Percentiles rank a stretch among this genome's conserved stretches.
Evolutionary conservation across 306 rosid genomes (phyloP).

Genomic region (Ormosia semicastrata): DNA sequence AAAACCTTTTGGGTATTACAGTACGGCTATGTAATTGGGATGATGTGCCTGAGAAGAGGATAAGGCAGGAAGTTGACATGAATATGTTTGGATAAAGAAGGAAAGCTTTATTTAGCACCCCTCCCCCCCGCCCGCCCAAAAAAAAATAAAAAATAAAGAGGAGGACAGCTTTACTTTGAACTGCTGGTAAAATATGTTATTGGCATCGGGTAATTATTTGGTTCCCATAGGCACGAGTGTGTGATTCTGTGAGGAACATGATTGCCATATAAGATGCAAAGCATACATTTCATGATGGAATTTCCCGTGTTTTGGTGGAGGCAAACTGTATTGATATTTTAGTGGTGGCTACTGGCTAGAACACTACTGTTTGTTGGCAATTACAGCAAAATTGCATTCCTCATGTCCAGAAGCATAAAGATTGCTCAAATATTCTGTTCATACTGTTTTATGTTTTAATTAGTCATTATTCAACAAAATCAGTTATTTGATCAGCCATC

Average conservation of each 20-base stretch:
- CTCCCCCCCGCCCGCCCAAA: too few relatives aligned
- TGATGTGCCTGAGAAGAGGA: background rate
- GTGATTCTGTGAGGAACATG: background rate
- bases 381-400: background rate
- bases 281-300: conserved; percentile 4
- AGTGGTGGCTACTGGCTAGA: background rate
- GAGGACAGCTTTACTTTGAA: background rate
- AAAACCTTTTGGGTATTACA: background rate
- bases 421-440: background rate
- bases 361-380: conserved; percentile 3
- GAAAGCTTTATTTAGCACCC: too few relatives aligned
- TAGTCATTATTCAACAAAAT: background rate
- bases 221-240: background rate
- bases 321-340: background rate
- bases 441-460: conserved; percentile 2
- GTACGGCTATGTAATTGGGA: background rate
- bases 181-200: background rate
- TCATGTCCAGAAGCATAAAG: conserved; percentile 1
- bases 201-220: background rate
- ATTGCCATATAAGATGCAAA: background rate
- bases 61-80: background rate
- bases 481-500: background rate
- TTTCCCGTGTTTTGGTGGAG: background rate
- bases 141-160: too few relatives aligned
- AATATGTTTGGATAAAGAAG: background rate